These are phyloP conservation scores for Catunica adiposa DNA, from an alignment of 2,329 filamentous ascomycete species.

Conservation along the genomic window DNA sequence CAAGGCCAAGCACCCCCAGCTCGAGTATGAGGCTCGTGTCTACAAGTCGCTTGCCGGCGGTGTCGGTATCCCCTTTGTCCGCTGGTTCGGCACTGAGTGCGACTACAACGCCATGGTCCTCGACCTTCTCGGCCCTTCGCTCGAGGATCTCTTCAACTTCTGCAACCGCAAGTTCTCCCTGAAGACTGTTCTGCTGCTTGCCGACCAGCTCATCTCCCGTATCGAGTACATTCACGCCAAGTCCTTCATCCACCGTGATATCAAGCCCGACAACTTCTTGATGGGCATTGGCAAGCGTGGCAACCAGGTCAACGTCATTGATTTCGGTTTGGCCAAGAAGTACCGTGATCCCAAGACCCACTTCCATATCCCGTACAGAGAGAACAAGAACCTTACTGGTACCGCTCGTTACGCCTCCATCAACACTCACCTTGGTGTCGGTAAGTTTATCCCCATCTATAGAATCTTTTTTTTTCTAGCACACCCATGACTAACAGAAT, in stretches of 20 bases:
- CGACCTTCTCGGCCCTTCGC: slow-evolving; percentile 81
- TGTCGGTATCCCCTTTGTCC: slow-evolving; percentile 95
- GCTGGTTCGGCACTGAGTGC: slow-evolving; percentile 98
- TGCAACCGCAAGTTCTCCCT: slow-evolving; percentile 99
- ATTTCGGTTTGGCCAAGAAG: slow-evolving; percentile 98
- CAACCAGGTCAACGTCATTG: slow-evolving; percentile 98
- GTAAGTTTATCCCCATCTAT: slow-evolving; percentile 31
- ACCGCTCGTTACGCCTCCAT: slow-evolving; percentile 97
- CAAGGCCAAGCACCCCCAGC: slow-evolving; percentile 97
- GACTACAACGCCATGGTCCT: slow-evolving; percentile 99
- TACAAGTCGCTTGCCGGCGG: slow-evolving; percentile 82
- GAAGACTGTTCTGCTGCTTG: slow-evolving; percentile 91
- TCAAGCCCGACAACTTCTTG: slow-evolving; percentile 99
- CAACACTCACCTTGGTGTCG: slow-evolving; percentile 94
- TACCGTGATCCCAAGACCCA: slow-evolving; percentile 99
- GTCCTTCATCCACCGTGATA: slow-evolving; percentile 98
- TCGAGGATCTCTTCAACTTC: slow-evolving; percentile 99
- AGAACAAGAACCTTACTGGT: slow-evolving; percentile 99
- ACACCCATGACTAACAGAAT: background rate
- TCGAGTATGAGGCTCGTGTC: slow-evolving; percentile 96
- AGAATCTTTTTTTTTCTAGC: background rate
- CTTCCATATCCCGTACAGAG: slow-evolving; percentile 98
- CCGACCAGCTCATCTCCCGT: slow-evolving; percentile 95
- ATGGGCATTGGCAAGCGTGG: slow-evolving; percentile 99
- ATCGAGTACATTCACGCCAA: slow-evolving; percentile 99